Evolutionary conservation across 116 monocot species (phyloP), one percentile per base, ranked within the genome.

Genomic region (Trichopus zeylanicus): DNA sequence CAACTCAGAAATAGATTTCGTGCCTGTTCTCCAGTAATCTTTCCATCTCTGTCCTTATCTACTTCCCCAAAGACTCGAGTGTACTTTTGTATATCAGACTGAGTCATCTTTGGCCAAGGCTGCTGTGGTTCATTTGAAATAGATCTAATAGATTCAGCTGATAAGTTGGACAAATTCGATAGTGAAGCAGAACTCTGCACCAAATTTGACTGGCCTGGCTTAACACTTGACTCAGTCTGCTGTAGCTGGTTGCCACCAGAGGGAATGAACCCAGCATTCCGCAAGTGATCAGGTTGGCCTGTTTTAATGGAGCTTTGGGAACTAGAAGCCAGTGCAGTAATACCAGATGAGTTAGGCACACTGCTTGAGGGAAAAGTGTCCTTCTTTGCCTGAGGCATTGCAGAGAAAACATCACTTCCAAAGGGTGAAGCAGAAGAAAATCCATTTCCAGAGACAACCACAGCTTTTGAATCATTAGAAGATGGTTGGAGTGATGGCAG

Each of bases 21-120:
- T 28, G 91, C 97, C 71, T 98, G 65, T 56, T 68, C 74, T 48
- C 97, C 97, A 12, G 80, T 82, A 32, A 98, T 91, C 73, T 91
- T 98, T 34, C 97, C 97, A 75, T 98, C 97, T 63, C 88, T 87
- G 55, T 98, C 97, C 57, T 81, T 91, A 69, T 98, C 97, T 55
- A 98, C 97, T 73, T 79, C 82, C 29, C 84, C 57, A 75, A 98
- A 98, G 7, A 98, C 88, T 56, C 63, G 68, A 57, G 65, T 80
- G 64, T 98, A 98, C 63, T 80, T 98, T 56, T 78, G 84, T 66
- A 98, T 70, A 73, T 79, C 75, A 53, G 80, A 77, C 29, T 72
- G 91, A 56, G 88, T 71, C 46, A 98, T 75, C 62, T 79, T 87
- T 48, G 84, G 91, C 97, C 97, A 98, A 15, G 74, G 69, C 35